Percentiles rank a stretch among this genome's conserved stretches.
phyloP scores from a whole-genome alignment of 2,329 filamentous ascomycete genomes.

The Aspergillus unguis region DNA sequence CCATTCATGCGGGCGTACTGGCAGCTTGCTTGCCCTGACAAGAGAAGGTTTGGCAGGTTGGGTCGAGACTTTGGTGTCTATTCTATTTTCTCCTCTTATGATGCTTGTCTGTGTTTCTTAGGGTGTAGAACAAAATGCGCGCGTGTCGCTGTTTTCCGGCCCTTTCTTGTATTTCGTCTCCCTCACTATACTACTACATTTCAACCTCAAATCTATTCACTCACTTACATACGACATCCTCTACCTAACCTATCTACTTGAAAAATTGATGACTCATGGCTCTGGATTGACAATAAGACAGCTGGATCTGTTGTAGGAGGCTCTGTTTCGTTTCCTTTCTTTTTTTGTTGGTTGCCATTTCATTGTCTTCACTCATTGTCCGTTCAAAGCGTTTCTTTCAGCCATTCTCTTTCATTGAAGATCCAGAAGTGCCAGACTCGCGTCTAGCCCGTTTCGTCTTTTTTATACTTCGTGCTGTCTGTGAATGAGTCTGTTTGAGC shows the following conservation, averaged over 20 bases:
- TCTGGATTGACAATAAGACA: slow-evolving; percentile 7
- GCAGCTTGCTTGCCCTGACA: neutral
- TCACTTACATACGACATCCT: neutral
- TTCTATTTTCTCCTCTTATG: neutral
- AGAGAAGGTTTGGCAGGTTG: too few species aligned
- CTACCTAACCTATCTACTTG: too few species aligned
- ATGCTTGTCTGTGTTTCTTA: slow-evolving; percentile 3
- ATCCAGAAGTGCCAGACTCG: slow-evolving; percentile 3
- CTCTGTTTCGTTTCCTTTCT: neutral
- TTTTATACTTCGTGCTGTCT: neutral
- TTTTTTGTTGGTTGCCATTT: neutral
- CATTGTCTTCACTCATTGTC: neutral
- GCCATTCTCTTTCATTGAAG: slow-evolving; percentile 7
- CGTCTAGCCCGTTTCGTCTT: slow-evolving; percentile 1
- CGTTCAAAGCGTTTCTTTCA: slow-evolving; percentile 10
- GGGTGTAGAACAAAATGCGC: slow-evolving; percentile 6
- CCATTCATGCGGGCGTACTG: neutral
- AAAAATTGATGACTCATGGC: neutral
- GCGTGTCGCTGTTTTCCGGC: slow-evolving; percentile 4
- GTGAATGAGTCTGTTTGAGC: too few species aligned
- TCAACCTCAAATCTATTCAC: neutral
- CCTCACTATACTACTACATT: slow-evolving; percentile 2
- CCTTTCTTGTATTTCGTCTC: neutral
- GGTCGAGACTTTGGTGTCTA: too few species aligned
- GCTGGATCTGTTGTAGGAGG: neutral